These are phyloP conservation scores for Taphrina betulina DNA, from an alignment of 1,139 yeast genomes.

Conservation along the genomic window DNA sequence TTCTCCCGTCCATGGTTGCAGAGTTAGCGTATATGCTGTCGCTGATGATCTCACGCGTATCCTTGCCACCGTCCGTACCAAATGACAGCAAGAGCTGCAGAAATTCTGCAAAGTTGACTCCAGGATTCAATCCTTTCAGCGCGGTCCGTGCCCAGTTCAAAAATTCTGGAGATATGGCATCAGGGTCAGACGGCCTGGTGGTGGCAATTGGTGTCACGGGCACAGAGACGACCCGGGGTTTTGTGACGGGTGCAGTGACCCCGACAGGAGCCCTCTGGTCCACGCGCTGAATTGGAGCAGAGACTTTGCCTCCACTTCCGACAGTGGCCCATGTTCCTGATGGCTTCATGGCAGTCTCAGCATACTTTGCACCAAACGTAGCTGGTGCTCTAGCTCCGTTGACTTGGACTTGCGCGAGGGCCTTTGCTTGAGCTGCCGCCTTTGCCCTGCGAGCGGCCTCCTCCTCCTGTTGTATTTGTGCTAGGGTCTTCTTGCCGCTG, in stretches of 20 bases:
- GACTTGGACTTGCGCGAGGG: conserved; percentile 35
- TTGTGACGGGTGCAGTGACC: conserved; percentile 39
- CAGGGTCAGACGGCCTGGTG: conserved; percentile 36
- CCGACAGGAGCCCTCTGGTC: conserved; percentile 38
- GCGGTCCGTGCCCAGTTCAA: conserved; percentile 80
- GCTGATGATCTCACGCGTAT: conserved; percentile 79
- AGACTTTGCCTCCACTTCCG: conserved; percentile 24
- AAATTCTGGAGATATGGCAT: conserved; percentile 53
- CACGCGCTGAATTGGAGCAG: conserved; percentile 45
- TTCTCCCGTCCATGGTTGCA: conserved; percentile 89
- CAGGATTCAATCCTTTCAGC: conserved; percentile 68
- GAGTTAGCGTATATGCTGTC: conserved; percentile 91
- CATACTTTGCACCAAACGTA: conserved; percentile 35
- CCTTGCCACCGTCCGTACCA: conserved; percentile 58
- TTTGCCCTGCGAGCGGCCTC: conserved; percentile 40
- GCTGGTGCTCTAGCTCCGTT: conserved; percentile 44
- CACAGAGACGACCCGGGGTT: conserved; percentile 13
- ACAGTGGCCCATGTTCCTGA: conserved; percentile 31
- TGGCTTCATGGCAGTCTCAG: conserved; percentile 35
- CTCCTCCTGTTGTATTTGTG: conserved; percentile 55
- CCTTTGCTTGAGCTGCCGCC: conserved; percentile 35
- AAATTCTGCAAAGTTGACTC: conserved; percentile 67
- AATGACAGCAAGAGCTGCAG: conserved; percentile 75
- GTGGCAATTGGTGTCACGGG: conserved; percentile 11
- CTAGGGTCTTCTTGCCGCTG: conserved; percentile 48